A percentile compares a stretch with the other conserved stretches of the same genome.
These are phyloP conservation scores for Colletotrichum sansevieriae DNA, from an alignment of 2,329 filamentous ascomycete species.

Conservation along the genomic window DNA sequence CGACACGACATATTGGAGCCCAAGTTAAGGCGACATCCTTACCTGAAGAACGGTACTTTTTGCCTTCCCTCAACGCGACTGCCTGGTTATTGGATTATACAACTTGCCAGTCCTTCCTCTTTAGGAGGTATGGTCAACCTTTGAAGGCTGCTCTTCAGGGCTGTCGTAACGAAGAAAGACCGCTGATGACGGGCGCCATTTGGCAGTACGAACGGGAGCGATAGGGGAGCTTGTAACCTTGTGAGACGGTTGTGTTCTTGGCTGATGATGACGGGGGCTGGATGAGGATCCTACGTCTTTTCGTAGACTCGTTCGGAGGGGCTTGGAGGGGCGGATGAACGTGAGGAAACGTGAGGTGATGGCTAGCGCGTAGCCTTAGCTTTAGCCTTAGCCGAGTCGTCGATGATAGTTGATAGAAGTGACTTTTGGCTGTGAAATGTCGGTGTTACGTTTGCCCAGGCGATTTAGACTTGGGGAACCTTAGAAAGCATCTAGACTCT, in stretches of 20 bases:
- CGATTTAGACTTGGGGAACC: constrained; percentile 11
- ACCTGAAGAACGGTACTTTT: constrained; percentile 3
- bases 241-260: constrained; percentile 37
- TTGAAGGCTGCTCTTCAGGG: constrained; percentile 8
- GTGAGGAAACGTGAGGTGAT: constrained; percentile 19
- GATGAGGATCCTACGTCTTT: constrained; percentile 16
- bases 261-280: constrained; percentile 35
- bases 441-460: constrained; percentile 14
- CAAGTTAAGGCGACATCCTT: constrained; percentile 2
- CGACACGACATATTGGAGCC: not conserved
- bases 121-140: constrained; percentile 26
- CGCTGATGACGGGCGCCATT: constrained; percentile 8
- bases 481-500: constrained; percentile 32
- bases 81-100: not conserved
- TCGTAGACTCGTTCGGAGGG: constrained; percentile 16
- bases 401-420: not conserved
- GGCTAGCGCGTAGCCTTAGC: constrained; percentile 27
- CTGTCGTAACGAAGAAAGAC: constrained; percentile 1
- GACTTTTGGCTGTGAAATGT: not conserved
- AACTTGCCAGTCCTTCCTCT: constrained; percentile 13
- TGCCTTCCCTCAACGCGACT: not conserved
- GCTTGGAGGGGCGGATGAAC: constrained; percentile 26
- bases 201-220: constrained; percentile 29
- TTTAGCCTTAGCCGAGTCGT: constrained; percentile 5
- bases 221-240: constrained; percentile 28